These are phyloP conservation scores for Achlya hypogyna DNA, from an alignment of 352 stramenopile species.

Conservation along the genomic window DNA sequence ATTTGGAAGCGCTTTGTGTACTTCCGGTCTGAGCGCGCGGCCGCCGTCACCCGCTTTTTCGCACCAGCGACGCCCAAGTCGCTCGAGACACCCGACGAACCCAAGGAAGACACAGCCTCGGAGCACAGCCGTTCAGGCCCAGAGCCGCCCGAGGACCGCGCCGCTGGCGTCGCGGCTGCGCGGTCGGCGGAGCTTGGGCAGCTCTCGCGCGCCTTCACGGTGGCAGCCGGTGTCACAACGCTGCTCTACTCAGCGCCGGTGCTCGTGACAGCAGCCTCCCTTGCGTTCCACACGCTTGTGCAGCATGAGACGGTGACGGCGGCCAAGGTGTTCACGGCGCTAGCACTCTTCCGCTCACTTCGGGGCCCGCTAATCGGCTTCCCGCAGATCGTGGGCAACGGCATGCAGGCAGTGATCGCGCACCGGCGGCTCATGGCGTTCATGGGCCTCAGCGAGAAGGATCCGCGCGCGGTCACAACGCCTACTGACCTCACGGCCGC, in stretches of 20 bases:
- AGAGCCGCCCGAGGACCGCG: background rate
- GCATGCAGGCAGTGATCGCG: conserved; percentile 23
- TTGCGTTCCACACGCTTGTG: conserved; percentile 22
- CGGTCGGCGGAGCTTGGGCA: conserved; percentile 5
- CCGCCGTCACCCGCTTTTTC: conserved; percentile 33
- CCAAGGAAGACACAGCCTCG: conserved; percentile 27
- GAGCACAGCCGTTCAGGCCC: background rate
- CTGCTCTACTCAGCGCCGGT: conserved; percentile 23
- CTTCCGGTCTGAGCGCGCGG: conserved; percentile 33
- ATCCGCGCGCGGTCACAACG: conserved; percentile 7
- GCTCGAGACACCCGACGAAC: conserved; percentile 2
- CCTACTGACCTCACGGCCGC: background rate
- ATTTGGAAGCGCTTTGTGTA: conserved; percentile 25
- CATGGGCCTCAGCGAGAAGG: conserved; percentile 20
- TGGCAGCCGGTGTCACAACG: conserved; percentile 16
- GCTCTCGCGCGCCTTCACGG: conserved; percentile 4
- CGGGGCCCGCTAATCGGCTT: conserved; percentile 22
- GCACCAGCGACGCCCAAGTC: background rate
- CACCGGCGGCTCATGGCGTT: conserved; percentile 24
- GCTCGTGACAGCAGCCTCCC: conserved; percentile 22
- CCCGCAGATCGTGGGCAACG: conserved; percentile 16
- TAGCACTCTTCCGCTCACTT: conserved; percentile 23
- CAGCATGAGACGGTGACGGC: conserved; percentile 20
- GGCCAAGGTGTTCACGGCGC: conserved; percentile 24
- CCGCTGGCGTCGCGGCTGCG: background rate